Evolutionary conservation across 192 early-diverging fungal genomes (phyloP), one percentile per base, ranked within the genome.

Genomic region (Spizellomyces punctatus): DNA sequence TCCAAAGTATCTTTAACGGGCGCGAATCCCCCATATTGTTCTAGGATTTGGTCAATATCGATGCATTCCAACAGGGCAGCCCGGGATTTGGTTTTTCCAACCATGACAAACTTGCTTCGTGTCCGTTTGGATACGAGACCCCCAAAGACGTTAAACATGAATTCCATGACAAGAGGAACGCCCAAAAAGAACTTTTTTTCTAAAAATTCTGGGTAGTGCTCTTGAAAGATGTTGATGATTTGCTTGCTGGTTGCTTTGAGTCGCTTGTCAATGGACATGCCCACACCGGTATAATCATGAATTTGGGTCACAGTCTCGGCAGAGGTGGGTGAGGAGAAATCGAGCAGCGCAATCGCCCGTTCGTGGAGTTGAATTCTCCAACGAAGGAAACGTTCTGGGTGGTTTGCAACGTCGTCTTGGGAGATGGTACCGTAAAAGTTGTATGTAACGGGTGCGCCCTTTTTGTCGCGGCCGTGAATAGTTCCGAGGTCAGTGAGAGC

Each of bases 351-450:
- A 19, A 79, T 69, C 6, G 78, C 78, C 9, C 58, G 78, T 49
- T 79, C 78, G 61, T 70, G 69, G 48, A 79, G 59, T 66, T 79
- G 78, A 8, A 79, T 61, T 36, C 78, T 50, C 78, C 78, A 79
- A 10, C 78, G 75, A n/a, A 79, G 56, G 59, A 79, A 79, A 8
- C 50, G 50, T 14, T 44, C 67, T 7, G 73, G 48, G 74, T 75
- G 52, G 6, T 48, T 78, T 7, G 58, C 19, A 22, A 78, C 58
- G 14, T 73, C 46, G 64, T 49, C 67, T 14, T 22, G 14, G 55
- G 67, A 17, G 14, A 70, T 52, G 6, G 63, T 21, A 36, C 75
- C 45, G 62, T 79, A 79, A 46, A 65, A 72, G 56, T 79, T 79
- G 44, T 56, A 79, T 41, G 78, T 79, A 41, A 79, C 58, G 27